Evolutionary conservation across 2,329 filamentous ascomycete genomes (phyloP).

Genomic region (Claviceps capensis): DNA sequence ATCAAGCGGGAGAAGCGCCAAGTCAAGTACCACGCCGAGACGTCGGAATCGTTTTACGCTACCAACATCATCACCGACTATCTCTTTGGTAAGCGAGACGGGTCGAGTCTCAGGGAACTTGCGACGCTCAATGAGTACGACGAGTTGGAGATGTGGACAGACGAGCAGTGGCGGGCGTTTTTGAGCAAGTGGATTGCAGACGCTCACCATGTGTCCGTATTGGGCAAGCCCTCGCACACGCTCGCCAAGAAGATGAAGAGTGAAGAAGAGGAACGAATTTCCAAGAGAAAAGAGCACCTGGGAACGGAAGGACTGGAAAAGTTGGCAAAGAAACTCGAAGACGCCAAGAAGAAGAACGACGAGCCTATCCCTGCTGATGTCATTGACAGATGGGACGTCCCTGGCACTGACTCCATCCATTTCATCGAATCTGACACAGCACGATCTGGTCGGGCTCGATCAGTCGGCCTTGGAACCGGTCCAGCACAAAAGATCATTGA

Average conservation of each 20-base stretch:
- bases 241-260: conserved; percentile 69
- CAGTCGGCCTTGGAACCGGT: conserved; percentile 54
- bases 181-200: conserved; percentile 74
- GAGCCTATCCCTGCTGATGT: conserved; percentile 69
- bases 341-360: conserved; percentile 80
- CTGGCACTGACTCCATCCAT: conserved; percentile 79
- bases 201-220: conserved; percentile 72
- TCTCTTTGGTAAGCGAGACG: conserved; percentile 76
- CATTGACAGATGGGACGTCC: conserved; percentile 71
- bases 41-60: conserved; percentile 66
- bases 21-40: conserved; percentile 72
- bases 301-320: conserved; percentile 70
- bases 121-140: conserved; percentile 47
- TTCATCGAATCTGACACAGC: conserved; percentile 85
- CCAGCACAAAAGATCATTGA: conserved; percentile 66
- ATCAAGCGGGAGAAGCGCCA: conserved; percentile 69
- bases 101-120: conserved; percentile 55
- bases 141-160: conserved; percentile 62
- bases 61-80: conserved; percentile 84
- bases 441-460: conserved; percentile 62
- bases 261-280: conserved; percentile 66
- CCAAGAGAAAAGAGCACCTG: conserved; percentile 63
- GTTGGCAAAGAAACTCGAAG: conserved; percentile 61
- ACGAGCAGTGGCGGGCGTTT: conserved; percentile 72
- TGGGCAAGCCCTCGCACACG: conserved; percentile 73